Evolutionary conservation across 1,284 basidiomycete species (phyloP).

Genomic region (Trichosporon sp.): DNA sequence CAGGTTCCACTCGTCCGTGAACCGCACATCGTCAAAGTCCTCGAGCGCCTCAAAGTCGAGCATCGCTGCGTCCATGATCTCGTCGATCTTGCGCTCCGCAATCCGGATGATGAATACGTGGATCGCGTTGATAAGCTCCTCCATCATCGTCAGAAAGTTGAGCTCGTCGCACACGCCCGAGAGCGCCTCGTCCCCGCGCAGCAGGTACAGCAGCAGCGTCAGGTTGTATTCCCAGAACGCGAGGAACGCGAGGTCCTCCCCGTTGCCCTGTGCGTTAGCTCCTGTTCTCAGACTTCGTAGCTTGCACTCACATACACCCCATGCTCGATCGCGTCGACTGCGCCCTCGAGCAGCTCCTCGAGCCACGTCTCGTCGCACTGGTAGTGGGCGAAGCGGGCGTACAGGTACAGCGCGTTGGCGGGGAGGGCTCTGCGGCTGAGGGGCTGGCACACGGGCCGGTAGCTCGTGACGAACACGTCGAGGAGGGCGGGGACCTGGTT

Average conservation of each 20-base stretch:
- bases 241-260: conserved; percentile 78
- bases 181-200: conserved; percentile 74
- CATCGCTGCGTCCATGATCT: conserved; percentile 73
- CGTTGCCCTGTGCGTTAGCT: conserved; percentile 57
- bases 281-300: not conserved
- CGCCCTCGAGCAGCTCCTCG: conserved; percentile 84
- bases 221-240: conserved; percentile 95
- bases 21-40: conserved; percentile 75
- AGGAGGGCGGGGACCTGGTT: conserved; percentile 70
- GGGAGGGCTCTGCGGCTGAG: conserved; percentile 66
- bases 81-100: conserved; percentile 82
- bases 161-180: conserved; percentile 71
- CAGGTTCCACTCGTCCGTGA: conserved; percentile 94
- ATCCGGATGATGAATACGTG: conserved; percentile 95
- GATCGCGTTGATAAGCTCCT: conserved; percentile 86
- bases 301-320: conserved; percentile 71
- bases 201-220: conserved; percentile 80
- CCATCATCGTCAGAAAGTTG: conserved; percentile 56
- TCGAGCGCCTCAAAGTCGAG: conserved; percentile 78
- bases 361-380: conserved; percentile 82
- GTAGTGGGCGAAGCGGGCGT: conserved; percentile 79
- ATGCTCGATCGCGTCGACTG: conserved; percentile 87
- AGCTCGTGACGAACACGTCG: conserved; percentile 70
- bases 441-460: conserved; percentile 53
- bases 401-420: conserved; percentile 74